A percentile compares a stretch with the other conserved stretches of the same genome.
These are phyloP conservation scores for Alternaria dauci DNA, from an alignment of 2,329 filamentous ascomycete genomes.

Conservation along the genomic window DNA sequence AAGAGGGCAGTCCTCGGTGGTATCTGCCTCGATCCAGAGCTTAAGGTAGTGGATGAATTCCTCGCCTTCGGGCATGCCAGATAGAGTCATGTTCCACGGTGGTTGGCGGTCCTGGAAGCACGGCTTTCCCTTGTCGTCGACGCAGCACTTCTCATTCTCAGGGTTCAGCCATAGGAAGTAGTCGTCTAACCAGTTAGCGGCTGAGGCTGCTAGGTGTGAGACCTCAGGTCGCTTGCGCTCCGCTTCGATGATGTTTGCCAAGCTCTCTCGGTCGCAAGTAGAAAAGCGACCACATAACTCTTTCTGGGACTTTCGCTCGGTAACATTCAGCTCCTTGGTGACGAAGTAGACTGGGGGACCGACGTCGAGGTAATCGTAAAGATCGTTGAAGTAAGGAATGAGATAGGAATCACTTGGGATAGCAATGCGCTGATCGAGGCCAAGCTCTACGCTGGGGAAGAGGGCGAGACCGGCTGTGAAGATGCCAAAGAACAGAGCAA, in stretches of 20 bases:
- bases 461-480: slow-evolving; percentile 87
- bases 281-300: slow-evolving; percentile 91
- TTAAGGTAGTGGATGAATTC: slow-evolving; percentile 89
- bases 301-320: slow-evolving; percentile 77
- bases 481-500: slow-evolving; percentile 84
- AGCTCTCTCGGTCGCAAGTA: slow-evolving; percentile 81
- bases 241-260: slow-evolving; percentile 90
- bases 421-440: slow-evolving; percentile 92
- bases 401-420: slow-evolving; percentile 94
- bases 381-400: slow-evolving; percentile 94
- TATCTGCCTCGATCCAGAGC: slow-evolving; percentile 82
- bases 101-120: slow-evolving; percentile 83
- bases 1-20: slow-evolving; percentile 83
- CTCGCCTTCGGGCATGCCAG: slow-evolving; percentile 90
- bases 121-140: slow-evolving; percentile 67
- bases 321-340: slow-evolving; percentile 80
- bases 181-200: slow-evolving; percentile 96
- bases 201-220: slow-evolving; percentile 86
- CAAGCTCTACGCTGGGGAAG: slow-evolving; percentile 83
- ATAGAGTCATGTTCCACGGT: slow-evolving; percentile 86
- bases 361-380: slow-evolving; percentile 89
- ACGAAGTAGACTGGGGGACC: slow-evolving; percentile 98
- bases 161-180: slow-evolving; percentile 98
- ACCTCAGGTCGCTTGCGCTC: slow-evolving; percentile 89
- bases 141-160: slow-evolving; percentile 70